phyloP scores from a whole-genome alignment of 1,284 basidiomycete genomes.

The Ustilago shanxiensis region DNA sequence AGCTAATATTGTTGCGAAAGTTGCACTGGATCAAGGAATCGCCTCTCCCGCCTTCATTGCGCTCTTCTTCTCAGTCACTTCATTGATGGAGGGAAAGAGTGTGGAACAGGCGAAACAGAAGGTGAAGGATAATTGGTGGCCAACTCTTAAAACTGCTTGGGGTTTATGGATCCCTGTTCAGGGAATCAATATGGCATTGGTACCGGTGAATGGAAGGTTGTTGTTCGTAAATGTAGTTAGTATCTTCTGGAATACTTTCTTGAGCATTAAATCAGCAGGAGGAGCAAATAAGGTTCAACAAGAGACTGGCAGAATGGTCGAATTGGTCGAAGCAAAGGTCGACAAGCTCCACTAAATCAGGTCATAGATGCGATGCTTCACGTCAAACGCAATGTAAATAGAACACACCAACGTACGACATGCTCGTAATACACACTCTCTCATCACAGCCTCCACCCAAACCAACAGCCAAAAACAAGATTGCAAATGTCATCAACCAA shows the following conservation, averaged over 20 bases:
- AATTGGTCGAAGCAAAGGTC: slow-evolving; percentile 38
- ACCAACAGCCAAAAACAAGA: too few species aligned
- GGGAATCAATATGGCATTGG: slow-evolving; percentile 60
- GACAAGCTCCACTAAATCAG: slow-evolving; percentile 31
- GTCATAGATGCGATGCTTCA: too few species aligned
- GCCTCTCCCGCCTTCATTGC: slow-evolving; percentile 51
- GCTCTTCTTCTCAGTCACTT: slow-evolving; percentile 56
- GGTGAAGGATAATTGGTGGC: slow-evolving; percentile 54
- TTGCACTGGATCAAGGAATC: slow-evolving; percentile 57
- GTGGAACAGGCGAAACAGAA: slow-evolving; percentile 45
- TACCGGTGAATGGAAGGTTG: slow-evolving; percentile 43
- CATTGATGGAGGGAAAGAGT: slow-evolving; percentile 47
- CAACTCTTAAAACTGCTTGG: slow-evolving; percentile 59
- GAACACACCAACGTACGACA: neutral
- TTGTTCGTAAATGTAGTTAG: slow-evolving; percentile 60
- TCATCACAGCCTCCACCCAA: too few species aligned
- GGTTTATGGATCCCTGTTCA: slow-evolving; percentile 62
- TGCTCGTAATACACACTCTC: too few species aligned
- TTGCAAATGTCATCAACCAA: too few species aligned
- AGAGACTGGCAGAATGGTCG: slow-evolving; percentile 9
- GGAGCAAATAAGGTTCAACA: neutral
- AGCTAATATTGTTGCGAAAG: slow-evolving; percentile 55
- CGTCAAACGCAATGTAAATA: neutral
- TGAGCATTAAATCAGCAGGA: slow-evolving; percentile 35
- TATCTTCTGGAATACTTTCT: slow-evolving; percentile 64